Evolutionary conservation across 2,329 filamentous ascomycete species (phyloP), one percentile per base, ranked within the genome.

Genomic region (Thermoascus crustaceus): DNA sequence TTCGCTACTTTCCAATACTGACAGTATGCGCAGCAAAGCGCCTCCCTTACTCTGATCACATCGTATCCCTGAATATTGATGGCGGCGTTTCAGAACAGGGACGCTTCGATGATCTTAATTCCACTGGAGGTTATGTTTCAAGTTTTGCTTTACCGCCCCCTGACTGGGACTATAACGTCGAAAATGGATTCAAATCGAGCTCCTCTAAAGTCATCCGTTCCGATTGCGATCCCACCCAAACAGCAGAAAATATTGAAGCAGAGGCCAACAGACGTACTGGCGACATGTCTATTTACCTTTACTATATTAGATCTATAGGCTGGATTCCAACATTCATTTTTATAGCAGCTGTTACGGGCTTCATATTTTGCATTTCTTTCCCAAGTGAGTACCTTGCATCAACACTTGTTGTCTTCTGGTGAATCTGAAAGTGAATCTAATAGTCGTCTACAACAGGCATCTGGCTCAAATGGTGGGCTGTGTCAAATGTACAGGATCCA

Each of bases 11-110:
- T 13, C 26, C 13, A 7, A 11, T 11, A 18, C 29, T 37, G 9
- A 39, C 9, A 14, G 7, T 5, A 10, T 10, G 6, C 17, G 39
- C 41, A 52, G 54, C 57, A 6, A 63, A 61, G 36, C 61, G 61
- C 26, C 53, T 67, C 10, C 57, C 61, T 5, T 63, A 59, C 38
- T 54, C 58, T 4, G 65, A 69, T 41, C 52, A 64, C 22, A 61
- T 69, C 30, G 45, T 68, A 17, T 58, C 57, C 4, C 48, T 69
- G 19, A 53, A 59, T 22, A 42, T 47, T 14, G 44, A 57, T 4
- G 66, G 67, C 10, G 50, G 50, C 7, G 52, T 67, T 14, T 29
- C 42, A n/a, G 61, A 69, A 43, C 60, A 66, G 47, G 65, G 66
- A 7, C 58, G 38, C 30, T 67, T 63, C 39, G 41, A 53, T 19